Evolutionary conservation across 495 filamentous ascomycete species (phyloP).

Genomic region (Venustampulla echinocandica): DNA sequence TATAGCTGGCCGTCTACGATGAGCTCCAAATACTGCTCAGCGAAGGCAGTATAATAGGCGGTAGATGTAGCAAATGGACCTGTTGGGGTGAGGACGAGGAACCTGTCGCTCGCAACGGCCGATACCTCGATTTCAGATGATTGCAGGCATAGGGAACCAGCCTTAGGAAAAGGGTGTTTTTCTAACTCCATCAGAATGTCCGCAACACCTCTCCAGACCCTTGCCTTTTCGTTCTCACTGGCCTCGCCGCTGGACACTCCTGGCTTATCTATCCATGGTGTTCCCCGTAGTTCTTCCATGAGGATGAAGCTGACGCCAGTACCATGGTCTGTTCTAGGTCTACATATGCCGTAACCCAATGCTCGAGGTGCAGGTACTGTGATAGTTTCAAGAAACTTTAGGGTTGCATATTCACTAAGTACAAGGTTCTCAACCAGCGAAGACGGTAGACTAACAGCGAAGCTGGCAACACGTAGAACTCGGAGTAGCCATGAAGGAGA

Average conservation of each 20-base stretch:
- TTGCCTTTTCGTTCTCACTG: slow-evolving; percentile 1
- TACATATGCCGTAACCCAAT: slow-evolving; percentile 8
- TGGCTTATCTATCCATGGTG: slow-evolving; percentile 9
- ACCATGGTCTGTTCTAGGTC: slow-evolving; percentile 14
- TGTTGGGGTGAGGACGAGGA: slow-evolving; percentile 11
- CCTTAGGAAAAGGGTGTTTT: slow-evolving; percentile 4
- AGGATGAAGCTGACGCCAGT: slow-evolving; percentile 8
- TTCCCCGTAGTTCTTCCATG: slow-evolving; percentile 20
- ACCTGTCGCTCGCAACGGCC: slow-evolving; percentile 19
- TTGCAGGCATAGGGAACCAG: slow-evolving; percentile 12
- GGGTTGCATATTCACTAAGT: slow-evolving; percentile 22
- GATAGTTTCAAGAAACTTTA: slow-evolving; percentile 1
- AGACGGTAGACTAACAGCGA: slow-evolving; percentile 9
- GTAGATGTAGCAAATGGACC: slow-evolving; percentile 9
- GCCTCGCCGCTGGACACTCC: not conserved
- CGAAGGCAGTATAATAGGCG: slow-evolving; percentile 11
- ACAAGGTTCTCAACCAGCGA: slow-evolving; percentile 14
- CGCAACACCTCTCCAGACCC: slow-evolving; percentile 1
- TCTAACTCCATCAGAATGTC: slow-evolving; percentile 1
- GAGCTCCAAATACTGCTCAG: slow-evolving; percentile 19
- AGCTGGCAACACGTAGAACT: slow-evolving; percentile 5
- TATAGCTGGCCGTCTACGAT: slow-evolving; percentile 20
- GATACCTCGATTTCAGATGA: slow-evolving; percentile 11
- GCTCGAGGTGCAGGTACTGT: not conserved
- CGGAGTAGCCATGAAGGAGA: not conserved